Base-by-base conservation (phyloP, 805 yeast species). In the Spathaspora girioi region DNA sequence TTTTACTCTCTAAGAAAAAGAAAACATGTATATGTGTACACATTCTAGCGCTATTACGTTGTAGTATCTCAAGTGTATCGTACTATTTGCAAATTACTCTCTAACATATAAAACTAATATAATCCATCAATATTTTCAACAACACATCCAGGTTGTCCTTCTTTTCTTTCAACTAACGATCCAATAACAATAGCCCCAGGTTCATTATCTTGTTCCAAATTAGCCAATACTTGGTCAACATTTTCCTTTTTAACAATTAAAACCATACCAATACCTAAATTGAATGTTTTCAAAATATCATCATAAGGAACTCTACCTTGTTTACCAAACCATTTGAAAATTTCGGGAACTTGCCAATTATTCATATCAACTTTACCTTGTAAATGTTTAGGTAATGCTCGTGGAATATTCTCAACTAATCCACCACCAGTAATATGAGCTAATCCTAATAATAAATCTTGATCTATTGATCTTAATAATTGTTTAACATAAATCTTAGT, bases 341-440 rank as follows among this genome's bases (percentile, higher is more conserved):
- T 90, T 35, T 79, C 85, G 38, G 96, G 96, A 32, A 94, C 84
- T 56, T 82, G 81, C 97, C 98, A 93, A 9, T 81, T 72, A 50
- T 71, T 72, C 65, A 87, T 84, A 67, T 93, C 97, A 47, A 94
- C 81, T 57, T 76, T 76, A 12, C 97, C 99, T 61, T 86, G 84
- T 55, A 94, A 75, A 59, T 82, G 70, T 52, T 81, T 71, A 52
- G 99, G 99, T 55, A 94, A 77, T 17, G 96, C 94, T 67, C 99
- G 83, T 50, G 99, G 99, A 52, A 93, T 84, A 70, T 94, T 94
- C 70, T 94, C 99, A 27, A 94, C 86, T 49, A 94, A 77, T 49
- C 99, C 99, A 68, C 99, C 99, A 55, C 99, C 99, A 20, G 99
- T 94, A 63, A 94, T 94, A 64, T 94, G 96, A 2, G 99, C 97